Conservation (phyloP, 805 yeast genomes). For the Ogataea polymorpha region DNA sequence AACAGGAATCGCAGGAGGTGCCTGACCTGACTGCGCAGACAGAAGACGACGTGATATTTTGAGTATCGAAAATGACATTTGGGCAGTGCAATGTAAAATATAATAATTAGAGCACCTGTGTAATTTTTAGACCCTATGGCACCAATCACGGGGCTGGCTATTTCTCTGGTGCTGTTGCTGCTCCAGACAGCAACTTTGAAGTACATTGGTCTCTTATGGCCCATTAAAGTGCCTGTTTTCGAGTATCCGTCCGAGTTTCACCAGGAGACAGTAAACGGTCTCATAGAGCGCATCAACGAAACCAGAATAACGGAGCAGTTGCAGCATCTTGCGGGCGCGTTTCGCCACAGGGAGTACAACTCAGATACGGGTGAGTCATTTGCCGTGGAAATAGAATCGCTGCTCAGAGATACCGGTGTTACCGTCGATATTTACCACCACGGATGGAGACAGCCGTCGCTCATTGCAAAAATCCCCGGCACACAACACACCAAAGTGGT, state of each 20-base stretch:
- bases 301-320: neutral
- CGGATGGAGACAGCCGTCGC: conserved; percentile 74
- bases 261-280: neutral
- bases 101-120: neutral
- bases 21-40: conserved; percentile 31
- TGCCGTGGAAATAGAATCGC: conserved; percentile 29
- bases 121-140: neutral
- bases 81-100: neutral
- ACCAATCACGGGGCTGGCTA: neutral
- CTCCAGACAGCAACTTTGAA: neutral
- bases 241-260: conserved; percentile 8
- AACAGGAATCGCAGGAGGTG: neutral
- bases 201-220: neutral
- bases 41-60: conserved; percentile 40
- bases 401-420: conserved; percentile 31
- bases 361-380: conserved; percentile 5
- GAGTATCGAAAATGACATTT: conserved; percentile 2
- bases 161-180: neutral
- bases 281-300: conserved; percentile 3
- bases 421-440: conserved; percentile 50
- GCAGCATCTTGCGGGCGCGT: neutral
- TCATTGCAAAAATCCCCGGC: conserved; percentile 57
- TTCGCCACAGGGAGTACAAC: conserved; percentile 5
- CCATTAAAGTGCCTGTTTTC: conserved; percentile 2
- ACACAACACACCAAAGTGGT: conserved; percentile 45